Evolutionary conservation across 257 asterid genomes (phyloP).

Genomic region (Fraxinus cuspidata): DNA sequence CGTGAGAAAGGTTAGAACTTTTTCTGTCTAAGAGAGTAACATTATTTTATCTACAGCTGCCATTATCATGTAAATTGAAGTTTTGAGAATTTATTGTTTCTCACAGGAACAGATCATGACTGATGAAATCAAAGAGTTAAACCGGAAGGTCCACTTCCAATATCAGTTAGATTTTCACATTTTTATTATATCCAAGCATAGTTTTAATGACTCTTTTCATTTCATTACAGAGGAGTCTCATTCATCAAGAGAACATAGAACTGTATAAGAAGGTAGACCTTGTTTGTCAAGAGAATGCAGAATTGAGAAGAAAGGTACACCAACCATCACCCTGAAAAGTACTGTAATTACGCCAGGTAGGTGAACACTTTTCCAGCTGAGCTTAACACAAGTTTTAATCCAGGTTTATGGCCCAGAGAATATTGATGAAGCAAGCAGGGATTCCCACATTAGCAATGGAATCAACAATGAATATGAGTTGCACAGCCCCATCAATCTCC

Average conservation of each 20-base stretch:
- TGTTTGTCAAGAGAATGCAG: constrained; percentile 49
- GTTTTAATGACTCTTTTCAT: neutral
- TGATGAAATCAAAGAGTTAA: constrained; percentile 59
- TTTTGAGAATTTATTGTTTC: constrained; percentile 15
- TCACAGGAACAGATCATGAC: constrained; percentile 54
- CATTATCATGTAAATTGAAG: neutral
- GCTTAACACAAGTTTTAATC: constrained; percentile 17
- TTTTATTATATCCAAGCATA: constrained; percentile 10
- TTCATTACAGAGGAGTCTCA: constrained; percentile 45
- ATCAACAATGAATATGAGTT: constrained; percentile 35
- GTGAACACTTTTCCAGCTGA: constrained; percentile 1
- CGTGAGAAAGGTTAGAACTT: constrained; percentile 41
- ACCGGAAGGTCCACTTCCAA: constrained; percentile 42
- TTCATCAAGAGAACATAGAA: constrained; percentile 57
- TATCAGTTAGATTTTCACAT: constrained; percentile 10
- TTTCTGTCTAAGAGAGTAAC: neutral
- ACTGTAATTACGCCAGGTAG: constrained; percentile 3
- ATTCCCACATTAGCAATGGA: constrained; percentile 27
- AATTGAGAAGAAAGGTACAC: constrained; percentile 54
- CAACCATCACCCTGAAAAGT: constrained; percentile 3
- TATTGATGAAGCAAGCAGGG: constrained; percentile 26
- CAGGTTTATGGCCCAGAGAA: constrained; percentile 42
- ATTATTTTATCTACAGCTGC: neutral
- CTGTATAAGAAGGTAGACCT: constrained; percentile 49
- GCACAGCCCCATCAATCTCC: constrained; percentile 40